A percentile compares a stretch with the other conserved stretches of the same genome.
Evolutionary conservation across 257 asterid genomes (phyloP).

Genomic region (Penstemon eatonii): DNA sequence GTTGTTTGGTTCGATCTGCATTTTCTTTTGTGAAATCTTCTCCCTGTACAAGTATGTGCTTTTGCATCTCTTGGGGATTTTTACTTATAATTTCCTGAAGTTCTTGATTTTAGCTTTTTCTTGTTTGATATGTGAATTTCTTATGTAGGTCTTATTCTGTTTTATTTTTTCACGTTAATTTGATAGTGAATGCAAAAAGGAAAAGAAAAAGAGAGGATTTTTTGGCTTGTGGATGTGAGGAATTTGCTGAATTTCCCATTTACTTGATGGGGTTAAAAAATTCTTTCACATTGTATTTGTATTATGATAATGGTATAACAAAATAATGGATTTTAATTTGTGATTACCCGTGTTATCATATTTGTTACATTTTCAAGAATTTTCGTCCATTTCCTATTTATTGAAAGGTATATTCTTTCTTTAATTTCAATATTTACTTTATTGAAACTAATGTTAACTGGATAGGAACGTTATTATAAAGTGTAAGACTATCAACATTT

Average conservation of each 20-base stretch:
- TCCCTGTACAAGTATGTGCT: neutral
- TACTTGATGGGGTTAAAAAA: neutral
- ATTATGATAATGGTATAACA: neutral
- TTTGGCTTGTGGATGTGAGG: neutral
- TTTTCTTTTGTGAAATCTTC: constrained; percentile 27
- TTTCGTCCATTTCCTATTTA: neutral
- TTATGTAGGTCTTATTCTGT: neutral
- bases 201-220: neutral
- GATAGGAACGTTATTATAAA: neutral
- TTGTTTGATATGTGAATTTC: constrained; percentile 12
- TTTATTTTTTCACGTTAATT: neutral
- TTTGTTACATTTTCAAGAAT: neutral
- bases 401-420: neutral
- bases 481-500: neutral
- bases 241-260: neutral
- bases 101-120: constrained; percentile 10
- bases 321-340: neutral
- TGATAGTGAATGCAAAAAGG: too few species aligned
- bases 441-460: neutral
- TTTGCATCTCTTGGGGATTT: neutral
- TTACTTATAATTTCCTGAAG: neutral
- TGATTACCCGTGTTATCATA: neutral
- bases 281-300: constrained; percentile 1
- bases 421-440: neutral
- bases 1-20: constrained; percentile 39